A percentile compares a stretch with the other conserved stretches of the same genome.
Evolutionary conservation across 2,329 filamentous ascomycete species (phyloP).

Genomic region (Xylaria sp.): DNA sequence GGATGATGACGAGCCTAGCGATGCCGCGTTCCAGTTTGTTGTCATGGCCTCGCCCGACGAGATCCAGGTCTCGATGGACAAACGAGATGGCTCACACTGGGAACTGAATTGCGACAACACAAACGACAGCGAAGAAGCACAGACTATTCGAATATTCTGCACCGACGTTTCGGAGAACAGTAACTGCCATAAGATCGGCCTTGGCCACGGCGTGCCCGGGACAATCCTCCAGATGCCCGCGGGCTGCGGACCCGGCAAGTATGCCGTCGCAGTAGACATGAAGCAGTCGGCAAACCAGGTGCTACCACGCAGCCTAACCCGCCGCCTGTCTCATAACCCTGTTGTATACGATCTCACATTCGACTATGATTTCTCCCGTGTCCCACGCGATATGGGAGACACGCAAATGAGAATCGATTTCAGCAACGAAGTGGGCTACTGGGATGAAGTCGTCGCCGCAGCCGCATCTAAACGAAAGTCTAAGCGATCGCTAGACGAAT

Average conservation of each 20-base stretch:
- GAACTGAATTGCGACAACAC: constrained; percentile 53
- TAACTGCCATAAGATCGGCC: constrained; percentile 54
- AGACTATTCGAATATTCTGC: constrained; percentile 53
- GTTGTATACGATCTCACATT: constrained; percentile 54
- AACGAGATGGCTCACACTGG: constrained; percentile 58
- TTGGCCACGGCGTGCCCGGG: constrained; percentile 51
- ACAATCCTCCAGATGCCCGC: constrained; percentile 56
- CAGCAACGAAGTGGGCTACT: constrained; percentile 53
- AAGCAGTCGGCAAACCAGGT: constrained; percentile 39
- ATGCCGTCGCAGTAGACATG: constrained; percentile 53
- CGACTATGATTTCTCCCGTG: constrained; percentile 53
- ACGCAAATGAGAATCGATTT: constrained; percentile 55
- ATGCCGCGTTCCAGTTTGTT: constrained; percentile 50
- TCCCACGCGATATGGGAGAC: constrained; percentile 49
- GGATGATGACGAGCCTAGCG: constrained; percentile 43
- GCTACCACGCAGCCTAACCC: constrained; percentile 36
- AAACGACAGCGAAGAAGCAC: constrained; percentile 44
- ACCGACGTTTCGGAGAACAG: constrained; percentile 49
- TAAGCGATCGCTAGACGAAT: constrained; percentile 48
- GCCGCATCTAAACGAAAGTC: constrained; percentile 40
- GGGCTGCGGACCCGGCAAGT: constrained; percentile 53
- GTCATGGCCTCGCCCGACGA: constrained; percentile 51
- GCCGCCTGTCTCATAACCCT: neutral
- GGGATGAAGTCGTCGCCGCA: constrained; percentile 48
- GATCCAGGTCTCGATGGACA: constrained; percentile 52